phyloP scores from a whole-genome alignment of 2,329 filamentous ascomycete genomes.

The Ophiostoma piceae region DNA sequence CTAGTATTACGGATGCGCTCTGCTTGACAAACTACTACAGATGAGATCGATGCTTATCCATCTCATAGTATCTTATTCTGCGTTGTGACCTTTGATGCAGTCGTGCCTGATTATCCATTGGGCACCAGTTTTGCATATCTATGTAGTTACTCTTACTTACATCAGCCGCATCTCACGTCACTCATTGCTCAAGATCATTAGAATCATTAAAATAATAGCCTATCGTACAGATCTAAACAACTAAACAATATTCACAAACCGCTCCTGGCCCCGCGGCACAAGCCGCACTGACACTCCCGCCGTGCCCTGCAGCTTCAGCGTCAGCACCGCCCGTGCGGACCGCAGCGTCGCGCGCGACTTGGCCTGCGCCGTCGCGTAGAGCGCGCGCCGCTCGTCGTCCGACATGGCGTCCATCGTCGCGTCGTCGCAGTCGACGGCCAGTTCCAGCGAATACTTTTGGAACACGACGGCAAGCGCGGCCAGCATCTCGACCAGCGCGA shows the following conservation, averaged over 20 bases:
- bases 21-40: no score
- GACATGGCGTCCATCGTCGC: slow-evolving; percentile 51
- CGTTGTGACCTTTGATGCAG: no score
- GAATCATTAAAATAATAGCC: not conserved
- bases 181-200: no score
- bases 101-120: no score
- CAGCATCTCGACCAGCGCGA: slow-evolving; percentile 56
- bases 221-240: not conserved
- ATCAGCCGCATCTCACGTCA: no score
- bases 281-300: slow-evolving; percentile 61
- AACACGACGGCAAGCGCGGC: slow-evolving; percentile 52
- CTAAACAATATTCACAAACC: slow-evolving; percentile 46
- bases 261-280: slow-evolving; percentile 64
- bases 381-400: slow-evolving; percentile 39
- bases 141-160: no score
- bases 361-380: slow-evolving; percentile 58
- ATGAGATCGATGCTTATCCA: no score
- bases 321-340: slow-evolving; percentile 50
- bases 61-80: no score
- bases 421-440: slow-evolving; percentile 59
- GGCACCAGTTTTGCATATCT: no score
- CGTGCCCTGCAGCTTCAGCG: slow-evolving; percentile 61
- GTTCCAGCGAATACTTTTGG: slow-evolving; percentile 60
- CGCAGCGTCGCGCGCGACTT: slow-evolving; percentile 37
- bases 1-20: no score